These are phyloP conservation scores for Cladosporium sp. DNA, from an alignment of 2,329 filamentous ascomycete species.

Conservation along the genomic window DNA sequence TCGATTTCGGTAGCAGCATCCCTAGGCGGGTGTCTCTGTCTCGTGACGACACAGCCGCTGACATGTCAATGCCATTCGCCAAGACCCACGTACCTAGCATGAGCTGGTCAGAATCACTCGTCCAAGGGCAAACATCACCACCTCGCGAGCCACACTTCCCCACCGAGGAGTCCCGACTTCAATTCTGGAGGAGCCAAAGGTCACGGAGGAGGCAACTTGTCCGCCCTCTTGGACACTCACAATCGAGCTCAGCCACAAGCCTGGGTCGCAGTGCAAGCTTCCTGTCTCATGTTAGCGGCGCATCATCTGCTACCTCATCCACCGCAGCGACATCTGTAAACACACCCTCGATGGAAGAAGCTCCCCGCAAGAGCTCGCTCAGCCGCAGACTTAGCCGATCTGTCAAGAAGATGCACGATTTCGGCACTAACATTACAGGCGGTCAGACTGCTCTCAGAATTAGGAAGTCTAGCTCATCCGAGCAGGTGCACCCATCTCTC, in stretches of 20 bases:
- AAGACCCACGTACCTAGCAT: constrained; percentile 2
- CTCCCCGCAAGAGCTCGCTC: constrained; percentile 7
- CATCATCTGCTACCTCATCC: background rate
- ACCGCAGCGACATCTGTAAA: background rate
- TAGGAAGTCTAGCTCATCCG: constrained; percentile 1
- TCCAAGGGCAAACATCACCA: background rate
- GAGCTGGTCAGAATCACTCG: constrained; percentile 1
- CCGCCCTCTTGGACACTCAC: constrained; percentile 3
- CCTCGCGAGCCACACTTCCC: constrained; percentile 5
- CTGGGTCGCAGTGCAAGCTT: constrained; percentile 6
- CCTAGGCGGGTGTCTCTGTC: constrained; percentile 15
- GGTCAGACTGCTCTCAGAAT: constrained; percentile 6
- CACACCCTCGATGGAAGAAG: background rate
- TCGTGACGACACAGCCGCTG: constrained; percentile 27
- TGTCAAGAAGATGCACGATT: constrained; percentile 12
- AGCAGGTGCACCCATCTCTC: background rate
- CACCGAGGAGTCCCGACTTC: constrained; percentile 9
- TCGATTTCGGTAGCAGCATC: constrained; percentile 2
- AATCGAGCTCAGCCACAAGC: background rate
- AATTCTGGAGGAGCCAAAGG: constrained; percentile 11
- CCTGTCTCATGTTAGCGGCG: background rate
- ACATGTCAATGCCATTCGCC: constrained; percentile 16
- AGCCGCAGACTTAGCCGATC: constrained; percentile 8
- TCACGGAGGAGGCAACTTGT: constrained; percentile 7
- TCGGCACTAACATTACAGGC: constrained; percentile 7